Base-by-base conservation (phyloP, 345 rosid genomes). In the Kandelia obovata region DNA sequence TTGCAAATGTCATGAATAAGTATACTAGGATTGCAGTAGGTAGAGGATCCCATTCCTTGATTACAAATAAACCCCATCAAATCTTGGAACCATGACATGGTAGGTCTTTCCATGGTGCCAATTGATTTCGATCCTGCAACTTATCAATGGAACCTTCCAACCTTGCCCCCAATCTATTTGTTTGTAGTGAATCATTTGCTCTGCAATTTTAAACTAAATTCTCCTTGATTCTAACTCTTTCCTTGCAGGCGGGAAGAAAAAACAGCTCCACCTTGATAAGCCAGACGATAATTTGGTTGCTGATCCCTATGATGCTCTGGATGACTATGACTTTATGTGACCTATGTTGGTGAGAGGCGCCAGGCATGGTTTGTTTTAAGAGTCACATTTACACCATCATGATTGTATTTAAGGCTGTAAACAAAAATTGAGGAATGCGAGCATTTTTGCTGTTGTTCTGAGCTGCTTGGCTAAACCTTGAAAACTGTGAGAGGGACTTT, bases 311-410 rank as follows among this genome's bases (percentile, higher is more conserved):
- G 86, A 80, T 53, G 89, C 82, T 20, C 65, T 80, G 21, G 97
- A 95, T 30, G 98, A 95, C 27, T 86, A 71, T 10, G 99, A 92
- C 71, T 95, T 95, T 75, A 95, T 95, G 99, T 92, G 82, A 88
- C 35, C 60, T 27, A 49, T 60, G 61, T 31, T 20, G 58, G 26
- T 57, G 66, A 58, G 64, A 58, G 34, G 25, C 52, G 53, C 58
- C 52, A 23, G 59, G 56, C 25, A 11, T 26, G 11, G 46, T 32
- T 28, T 39, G 62, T 75, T 71, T 56, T 25, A 53, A 21, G 43
- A 65, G 61, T 35, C 66, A 49, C 39, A 21, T 55, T 55, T 27
- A 37, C 21, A 63, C 74, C 46, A 7, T 62, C 28, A 10, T 61
- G 27, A 62, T 63, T 63, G 62, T 13, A 62, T 20, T 27, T 37